These are phyloP conservation scores for Fusarium sp. DNA, from an alignment of 2,329 filamentous ascomycete species.

Conservation along the genomic window DNA sequence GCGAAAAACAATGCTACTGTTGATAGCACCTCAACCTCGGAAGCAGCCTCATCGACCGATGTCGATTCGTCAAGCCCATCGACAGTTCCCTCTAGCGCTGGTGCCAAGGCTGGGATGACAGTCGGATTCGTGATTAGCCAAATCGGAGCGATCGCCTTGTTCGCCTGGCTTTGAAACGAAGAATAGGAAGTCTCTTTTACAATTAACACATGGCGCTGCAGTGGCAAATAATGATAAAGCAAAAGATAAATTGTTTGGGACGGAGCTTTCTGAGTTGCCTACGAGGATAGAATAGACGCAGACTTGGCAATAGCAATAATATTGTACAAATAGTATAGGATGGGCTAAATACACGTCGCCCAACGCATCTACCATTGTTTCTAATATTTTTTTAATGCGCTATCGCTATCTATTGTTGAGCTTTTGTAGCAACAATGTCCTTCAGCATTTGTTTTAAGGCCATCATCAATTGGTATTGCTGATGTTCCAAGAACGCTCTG, in stretches of 20 bases:
- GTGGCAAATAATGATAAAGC: neutral
- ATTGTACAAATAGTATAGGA: no score
- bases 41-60: neutral
- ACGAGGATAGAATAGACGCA: neutral
- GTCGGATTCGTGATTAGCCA: neutral
- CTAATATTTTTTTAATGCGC: no score
- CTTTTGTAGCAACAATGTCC: no score
- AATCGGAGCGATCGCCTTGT: neutral
- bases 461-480: no score
- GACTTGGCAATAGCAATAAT: neutral
- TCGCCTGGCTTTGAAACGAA: neutral
- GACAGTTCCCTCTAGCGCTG: neutral
- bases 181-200: neutral
- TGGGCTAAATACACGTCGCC: no score
- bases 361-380: no score
- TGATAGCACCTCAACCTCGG: neutral
- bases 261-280: rapidly evolving
- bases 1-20: neutral
- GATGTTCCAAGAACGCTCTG: no score
- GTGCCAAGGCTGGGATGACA: neutral
- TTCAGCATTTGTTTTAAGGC: no score
- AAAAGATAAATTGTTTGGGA: rapidly evolving
- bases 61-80: neutral
- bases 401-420: no score
- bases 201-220: rapidly evolving